Base-by-base conservation (phyloP, 1,139 yeast species). In the Taphrina populina region DNA sequence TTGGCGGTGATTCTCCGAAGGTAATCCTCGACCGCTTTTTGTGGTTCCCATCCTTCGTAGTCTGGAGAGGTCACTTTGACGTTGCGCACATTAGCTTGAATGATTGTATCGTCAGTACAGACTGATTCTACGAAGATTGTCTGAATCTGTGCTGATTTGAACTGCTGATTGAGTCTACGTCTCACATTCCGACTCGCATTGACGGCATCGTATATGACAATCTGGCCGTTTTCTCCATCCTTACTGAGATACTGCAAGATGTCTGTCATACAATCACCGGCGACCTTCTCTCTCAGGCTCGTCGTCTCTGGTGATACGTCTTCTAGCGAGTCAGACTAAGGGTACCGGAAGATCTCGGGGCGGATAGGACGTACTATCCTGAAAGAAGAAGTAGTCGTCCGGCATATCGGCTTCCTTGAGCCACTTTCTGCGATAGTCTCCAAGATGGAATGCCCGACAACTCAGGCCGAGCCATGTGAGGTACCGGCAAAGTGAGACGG, bases 161-260 rank as follows among this genome's bases (percentile, higher is more conserved):
- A 82, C 58, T 71, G 71, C 37, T 74, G 73, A 47, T 78, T 77
- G 55, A 92, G 71, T 27, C 76, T 77, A 15, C 76, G 66, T 63
- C 98, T 76, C 63, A 83, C 84, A 56, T 77, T 76, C 15, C 84
- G 81, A 45, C 84, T 73, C 1, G 95, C 95, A 69, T 94, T 92
- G 58, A 92, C 87, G 0, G 97, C 98, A 70, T 92, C 99, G 68
- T 88, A 92, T 34, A 94, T 86, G 13, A 95, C 98, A 24, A 94
- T 87, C 71, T 92, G 98, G 10, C 71, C 70, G 65, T 77, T 78
- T 61, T 83, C 87, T 33, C 80, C 77, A 59, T 78, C 77, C 68
- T 86, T 88, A 67, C 88, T 30, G 11, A 49, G 40, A 13, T 21
- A 92, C 37, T 74, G 73, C 57, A 78, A 69, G 68, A 92, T 81